Base-by-base conservation (phyloP, 2,329 filamentous ascomycete genomes). In the Xylaria sp. region DNA sequence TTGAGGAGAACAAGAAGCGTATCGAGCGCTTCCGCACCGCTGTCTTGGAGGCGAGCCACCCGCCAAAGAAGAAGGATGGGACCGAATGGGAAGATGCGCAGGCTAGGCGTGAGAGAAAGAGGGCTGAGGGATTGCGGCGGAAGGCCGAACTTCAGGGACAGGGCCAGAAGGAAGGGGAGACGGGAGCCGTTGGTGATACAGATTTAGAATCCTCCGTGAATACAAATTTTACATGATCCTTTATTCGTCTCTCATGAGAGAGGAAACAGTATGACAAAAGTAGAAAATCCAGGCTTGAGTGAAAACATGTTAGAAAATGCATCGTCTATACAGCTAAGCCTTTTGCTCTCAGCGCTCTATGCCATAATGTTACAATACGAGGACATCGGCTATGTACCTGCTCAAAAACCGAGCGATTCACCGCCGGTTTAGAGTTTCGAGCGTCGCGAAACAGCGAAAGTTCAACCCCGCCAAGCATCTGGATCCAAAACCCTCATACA, bases 1-100 rank as follows among this genome's bases (percentile, higher is more conserved):
- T 96, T 75, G 80, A 76, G 9, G 88, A 91, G 77, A 96, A 95
- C 73, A 79, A 81, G 23, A 88, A 88, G 73, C 84, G 92, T 53
- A 93, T 91, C 69, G 83, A 84, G 56, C 83, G 91, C 48, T 93
- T 95, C 72, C 82, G 85, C 52, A 71, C 75, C 1, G 84, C 86
- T 7, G 79, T 93, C 48, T 72, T 76, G 63, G 77, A 77, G 12
- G 78, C 79, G 53, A 71, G 80, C 15, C 74, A 68, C 25, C 72
- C 71, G 13, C 72, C 72, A 0, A 72, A 68, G 9, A 78, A 80
- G 56, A 72, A 74, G 34, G 75, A 78, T 23, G 83, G 81, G 23
- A 78, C 78, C 55, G 79, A 81, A 67, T 88, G 88, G 87, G 88
- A 90, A 74, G 85, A 89, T 75, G 77, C 83, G 0, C 80, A 81